Evolutionary conservation across 495 filamentous ascomycete species (phyloP).

Genomic region (Penicillium argentinense): DNA sequence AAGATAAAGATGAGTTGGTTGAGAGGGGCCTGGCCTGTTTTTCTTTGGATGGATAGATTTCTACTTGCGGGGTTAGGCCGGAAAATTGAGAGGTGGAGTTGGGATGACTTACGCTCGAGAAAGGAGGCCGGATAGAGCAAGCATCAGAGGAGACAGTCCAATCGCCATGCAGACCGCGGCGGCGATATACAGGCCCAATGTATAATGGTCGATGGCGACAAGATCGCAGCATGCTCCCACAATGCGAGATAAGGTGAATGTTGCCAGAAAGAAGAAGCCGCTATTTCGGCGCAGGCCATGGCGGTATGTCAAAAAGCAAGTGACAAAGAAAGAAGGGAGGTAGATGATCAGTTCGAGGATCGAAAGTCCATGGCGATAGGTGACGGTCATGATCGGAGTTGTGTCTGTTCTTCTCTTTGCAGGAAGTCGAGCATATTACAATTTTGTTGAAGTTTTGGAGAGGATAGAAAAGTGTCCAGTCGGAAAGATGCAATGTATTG

Average conservation of each 20-base stretch:
- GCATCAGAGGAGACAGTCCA: conserved; percentile 28
- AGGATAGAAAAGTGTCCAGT: neutral
- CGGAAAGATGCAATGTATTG: too few relatives aligned
- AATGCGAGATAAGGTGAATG: conserved; percentile 37
- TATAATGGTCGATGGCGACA: conserved; percentile 32
- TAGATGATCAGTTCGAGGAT: conserved; percentile 37
- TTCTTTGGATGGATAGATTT: conserved; percentile 22
- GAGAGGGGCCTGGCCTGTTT: conserved; percentile 11
- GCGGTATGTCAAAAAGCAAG: conserved; percentile 33
- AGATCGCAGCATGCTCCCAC: conserved; percentile 38
- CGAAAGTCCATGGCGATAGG: conserved; percentile 34
- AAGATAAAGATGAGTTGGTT: conserved; percentile 17
- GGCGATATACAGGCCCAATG: conserved; percentile 20
- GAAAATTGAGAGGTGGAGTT: too few relatives aligned
- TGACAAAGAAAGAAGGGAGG: conserved; percentile 30
- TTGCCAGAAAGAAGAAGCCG: conserved; percentile 39
- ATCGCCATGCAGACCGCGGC: conserved; percentile 29
- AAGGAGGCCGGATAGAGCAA: conserved; percentile 23
- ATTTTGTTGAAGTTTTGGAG: neutral
- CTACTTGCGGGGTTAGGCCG: conserved; percentile 11
- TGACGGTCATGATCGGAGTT: conserved; percentile 18
- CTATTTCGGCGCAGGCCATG: conserved; percentile 37
- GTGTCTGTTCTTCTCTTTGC: too few relatives aligned
- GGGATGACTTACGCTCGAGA: conserved; percentile 32
- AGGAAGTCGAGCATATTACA: neutral